Evolutionary conservation across 352 stramenopile genomes (phyloP).

Genomic region (Blastocystis sp.): DNA sequence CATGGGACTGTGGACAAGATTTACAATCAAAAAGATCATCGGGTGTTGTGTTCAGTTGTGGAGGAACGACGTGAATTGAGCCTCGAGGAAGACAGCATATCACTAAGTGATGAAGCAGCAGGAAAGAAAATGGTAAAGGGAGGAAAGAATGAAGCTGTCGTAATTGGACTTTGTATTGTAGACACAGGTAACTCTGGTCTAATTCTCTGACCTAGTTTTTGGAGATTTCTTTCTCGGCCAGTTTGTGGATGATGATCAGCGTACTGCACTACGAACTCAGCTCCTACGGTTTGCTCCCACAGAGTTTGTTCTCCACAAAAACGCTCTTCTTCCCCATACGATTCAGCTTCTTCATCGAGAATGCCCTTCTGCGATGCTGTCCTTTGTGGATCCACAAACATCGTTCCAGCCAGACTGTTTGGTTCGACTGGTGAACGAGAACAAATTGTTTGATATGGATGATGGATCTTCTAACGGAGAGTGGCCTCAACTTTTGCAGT

Average conservation of each 20-base stretch:
- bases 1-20: constrained; percentile 62
- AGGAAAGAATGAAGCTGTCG: constrained; percentile 1
- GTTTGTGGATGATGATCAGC: constrained; percentile 91
- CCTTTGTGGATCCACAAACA: not conserved
- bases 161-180: constrained; percentile 82
- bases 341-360: constrained; percentile 74
- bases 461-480: constrained; percentile 68
- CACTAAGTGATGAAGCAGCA: not conserved
- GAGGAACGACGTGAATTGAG: not conserved
- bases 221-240: constrained; percentile 86
- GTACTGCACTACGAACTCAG: constrained; percentile 88
- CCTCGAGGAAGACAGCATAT: not conserved
- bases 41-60: constrained; percentile 65
- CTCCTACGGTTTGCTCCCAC: constrained; percentile 79
- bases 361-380: constrained; percentile 17
- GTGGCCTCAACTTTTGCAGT: constrained; percentile 69
- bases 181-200: constrained; percentile 75
- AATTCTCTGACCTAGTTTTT: not conserved
- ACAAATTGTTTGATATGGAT: not conserved
- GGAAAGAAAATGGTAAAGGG: constrained; percentile 30
- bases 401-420: constrained; percentile 70
- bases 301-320: constrained; percentile 75
- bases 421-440: constrained; percentile 67
- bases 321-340: constrained; percentile 71
- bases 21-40: constrained; percentile 64